Base-by-base conservation (phyloP, 371 early-diverging fungal species). In the Dinochytrium kinnereticum region DNA sequence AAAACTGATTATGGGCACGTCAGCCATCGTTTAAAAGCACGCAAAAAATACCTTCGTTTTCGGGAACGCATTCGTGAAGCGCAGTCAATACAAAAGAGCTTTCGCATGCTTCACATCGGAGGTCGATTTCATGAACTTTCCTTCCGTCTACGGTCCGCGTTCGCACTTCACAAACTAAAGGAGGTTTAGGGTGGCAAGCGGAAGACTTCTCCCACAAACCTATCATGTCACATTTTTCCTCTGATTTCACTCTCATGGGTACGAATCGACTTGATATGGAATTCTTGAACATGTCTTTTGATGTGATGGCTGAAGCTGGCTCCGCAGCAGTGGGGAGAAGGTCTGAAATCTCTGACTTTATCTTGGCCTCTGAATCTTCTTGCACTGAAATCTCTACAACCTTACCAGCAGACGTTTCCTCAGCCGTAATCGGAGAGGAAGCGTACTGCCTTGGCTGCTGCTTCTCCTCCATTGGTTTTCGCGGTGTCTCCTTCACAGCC, bases 71-170 rank as follows among this genome's bases (percentile, higher is more conserved):
- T 34, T 64, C 64, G 24, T 64, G 64, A 3, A 64, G 24, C 7
- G 64, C 64, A 2, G 36, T 64, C 34, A 64, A 64, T 26, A 64
- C 38, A 37, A 64, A 64, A 10, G 64, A 64, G 34, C 64, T 64
- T 5, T 30, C 31, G 64, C 64, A 64, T 10, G 13, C 36, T 37
- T 64, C 64, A 37, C 64, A 64, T 64, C 64, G 2, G 2, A 64
- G 34, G 21, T 64, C 64, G 24, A 64, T 64, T 64, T 64, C 64
- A 31, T 64, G 64, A 31, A 64, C 64, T 24, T 64, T 64, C 15
- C 38, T 26, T 64, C 64, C 64, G 34, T 64, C 64, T 17, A 64
- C 64, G 3, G 38, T 37, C 10, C 38, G 31, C 28, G 64, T 64
- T 34, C 24, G 19, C 34, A 64, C 34, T 34, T 64, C 64, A 24